These are phyloP conservation scores for Colletotrichum tropicicola DNA, from an alignment of 2,329 filamentous ascomycete genomes.

Conservation along the genomic window DNA sequence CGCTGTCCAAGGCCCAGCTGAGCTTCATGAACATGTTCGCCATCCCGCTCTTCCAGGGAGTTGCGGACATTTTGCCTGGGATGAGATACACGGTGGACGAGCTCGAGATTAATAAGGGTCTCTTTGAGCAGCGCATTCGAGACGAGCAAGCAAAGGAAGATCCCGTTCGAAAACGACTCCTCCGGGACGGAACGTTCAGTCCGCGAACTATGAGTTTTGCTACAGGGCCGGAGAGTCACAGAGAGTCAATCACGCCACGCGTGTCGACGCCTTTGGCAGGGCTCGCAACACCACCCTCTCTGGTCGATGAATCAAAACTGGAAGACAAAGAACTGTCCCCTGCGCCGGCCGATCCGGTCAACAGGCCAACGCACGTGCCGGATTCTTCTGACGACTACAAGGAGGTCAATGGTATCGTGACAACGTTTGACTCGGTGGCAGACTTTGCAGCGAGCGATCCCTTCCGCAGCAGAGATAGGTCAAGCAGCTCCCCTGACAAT, in stretches of 20 bases:
- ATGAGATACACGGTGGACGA: constrained; percentile 88
- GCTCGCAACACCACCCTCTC: constrained; percentile 21
- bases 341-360: constrained; percentile 38
- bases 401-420: constrained; percentile 53
- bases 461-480: constrained; percentile 47
- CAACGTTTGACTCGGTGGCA: constrained; percentile 55
- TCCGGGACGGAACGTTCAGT: constrained; percentile 53
- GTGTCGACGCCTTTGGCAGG: constrained; percentile 27
- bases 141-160: constrained; percentile 66
- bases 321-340: constrained; percentile 38
- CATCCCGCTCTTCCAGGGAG: constrained; percentile 87
- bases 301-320: constrained; percentile 33
- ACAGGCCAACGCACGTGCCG: constrained; percentile 42
- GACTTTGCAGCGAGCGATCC: constrained; percentile 61
- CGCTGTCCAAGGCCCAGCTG: constrained; percentile 87
- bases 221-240: constrained; percentile 28
- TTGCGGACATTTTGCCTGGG: constrained; percentile 84
- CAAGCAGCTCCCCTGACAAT: constrained; percentile 42
- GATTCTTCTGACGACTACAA: constrained; percentile 46
- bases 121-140: constrained; percentile 76
- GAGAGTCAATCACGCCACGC: constrained; percentile 18
- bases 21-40: constrained; percentile 98
- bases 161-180: constrained; percentile 43
- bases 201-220: constrained; percentile 55
- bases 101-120: constrained; percentile 77